Evolutionary conservation across 192 early-diverging fungal species (phyloP), one percentile per base, ranked within the genome.

Genomic region (Backusella morwellensis): DNA sequence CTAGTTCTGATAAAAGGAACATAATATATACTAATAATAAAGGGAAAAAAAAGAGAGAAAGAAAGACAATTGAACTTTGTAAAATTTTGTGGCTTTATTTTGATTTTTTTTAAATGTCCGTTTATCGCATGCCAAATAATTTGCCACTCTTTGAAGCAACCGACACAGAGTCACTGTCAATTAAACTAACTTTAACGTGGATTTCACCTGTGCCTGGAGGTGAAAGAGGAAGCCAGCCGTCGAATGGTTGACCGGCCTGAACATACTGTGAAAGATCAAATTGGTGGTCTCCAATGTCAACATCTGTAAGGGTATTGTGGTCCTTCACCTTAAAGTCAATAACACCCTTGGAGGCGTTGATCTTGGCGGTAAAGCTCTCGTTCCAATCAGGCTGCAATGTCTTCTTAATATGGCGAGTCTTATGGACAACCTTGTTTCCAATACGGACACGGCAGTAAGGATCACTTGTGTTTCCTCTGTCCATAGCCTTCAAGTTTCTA

Each of bases 1-100:
- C 88, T 66, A 98, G 76, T 6, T 90, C 88, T 19, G 90, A 77
- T n/a, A 98, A 87, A 34, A 95, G 86, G 81, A 97, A 98, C 97
- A 98, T 98, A 17, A 7, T 73, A 35, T 54, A 19, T 44, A 35
- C 70, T 50, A n/a, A 6, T 15, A 32, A 5, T 21, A 47, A 68
- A 35, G 38, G 7, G 63, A 41, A 41, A 35, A 77, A 72, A 77
- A 69, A 59, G 63, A 36, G 38, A 42, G 6, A 42, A 1, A 74
- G 17, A 50, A 19, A 74, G 21, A 59, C n/a, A 12, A 26, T 8
- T 59, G 23, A 59, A 26, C 50, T 52, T 52, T 52, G 19, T 52
- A 52, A 52, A 52, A 11, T 40, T 52, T 52, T 34, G 26, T 52
- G 47, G 34, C 63, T 44, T 38, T 76, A 68, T 17, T 50, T 44